A percentile compares a stretch with the other conserved stretches of the same genome.
These are phyloP conservation scores for Pistacia vera DNA, from an alignment of 345 rosid genomes.

Conservation along the genomic window DNA sequence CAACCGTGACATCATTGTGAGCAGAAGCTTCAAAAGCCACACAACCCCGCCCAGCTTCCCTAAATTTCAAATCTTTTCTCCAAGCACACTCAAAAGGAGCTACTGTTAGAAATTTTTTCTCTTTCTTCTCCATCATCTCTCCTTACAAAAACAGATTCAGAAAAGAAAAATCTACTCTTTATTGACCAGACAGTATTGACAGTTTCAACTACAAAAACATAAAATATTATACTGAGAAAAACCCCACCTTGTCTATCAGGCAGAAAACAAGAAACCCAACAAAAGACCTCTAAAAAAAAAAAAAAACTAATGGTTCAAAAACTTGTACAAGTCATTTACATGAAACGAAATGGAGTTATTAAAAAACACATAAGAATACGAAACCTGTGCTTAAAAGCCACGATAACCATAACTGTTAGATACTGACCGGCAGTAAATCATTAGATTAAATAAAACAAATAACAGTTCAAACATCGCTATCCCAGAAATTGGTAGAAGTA, in stretches of 20 bases:
- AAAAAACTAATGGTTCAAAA: neutral
- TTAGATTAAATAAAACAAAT: constrained; percentile 14
- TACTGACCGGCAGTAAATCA: neutral
- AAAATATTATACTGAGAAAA: constrained; percentile 25
- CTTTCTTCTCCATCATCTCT: constrained; percentile 52
- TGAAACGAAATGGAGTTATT: neutral
- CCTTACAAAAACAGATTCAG: neutral
- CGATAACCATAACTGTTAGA: constrained; percentile 11
- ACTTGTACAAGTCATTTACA: neutral
- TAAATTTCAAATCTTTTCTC: constrained; percentile 88
- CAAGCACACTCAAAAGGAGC: constrained; percentile 99
- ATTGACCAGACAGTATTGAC: constrained; percentile 15
- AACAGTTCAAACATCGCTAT: constrained; percentile 25
- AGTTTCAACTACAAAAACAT: constrained; percentile 23
- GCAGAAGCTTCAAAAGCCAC: constrained; percentile 96
- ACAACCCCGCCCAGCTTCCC: constrained; percentile 94
- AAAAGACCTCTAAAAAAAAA: neutral
- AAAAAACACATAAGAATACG: constrained; percentile 16
- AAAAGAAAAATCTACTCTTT: neutral
- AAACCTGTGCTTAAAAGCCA: neutral
- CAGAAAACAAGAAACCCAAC: constrained; percentile 11
- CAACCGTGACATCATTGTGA: constrained; percentile 91
- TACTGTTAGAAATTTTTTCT: constrained; percentile 78
- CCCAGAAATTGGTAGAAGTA: constrained; percentile 40
- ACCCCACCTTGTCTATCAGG: constrained; percentile 21